Base-by-base conservation (phyloP, 164 flowering plant genomes). In the Sedum album region DNA sequence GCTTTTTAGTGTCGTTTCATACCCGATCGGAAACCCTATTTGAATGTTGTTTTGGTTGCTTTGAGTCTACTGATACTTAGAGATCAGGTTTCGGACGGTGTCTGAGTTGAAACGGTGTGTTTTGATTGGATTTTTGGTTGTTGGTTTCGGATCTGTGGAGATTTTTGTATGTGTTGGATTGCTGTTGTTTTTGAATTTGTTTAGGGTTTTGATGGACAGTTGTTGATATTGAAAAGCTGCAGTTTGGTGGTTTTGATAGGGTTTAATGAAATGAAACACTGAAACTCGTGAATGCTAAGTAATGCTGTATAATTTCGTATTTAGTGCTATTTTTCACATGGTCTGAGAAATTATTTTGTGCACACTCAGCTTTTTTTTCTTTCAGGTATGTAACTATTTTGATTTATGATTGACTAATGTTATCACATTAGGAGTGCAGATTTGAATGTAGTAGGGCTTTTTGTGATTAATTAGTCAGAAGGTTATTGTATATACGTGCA, bases 401-500 rank as follows among this genome's bases (percentile, higher is more conserved):
- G 49, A 3, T 35, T 35, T 35, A 35, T 35, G 38, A 35, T n/a
- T 35, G 38, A 3, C 5, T 35, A 44, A 4, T 44, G 49, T 10
- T 44, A 4, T 44, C 49, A 44, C 11, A 44, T 44, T 10, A 35
- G 38, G 7, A n/a, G n/a, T n/a, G n/a, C n/a, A n/a, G n/a, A n/a
- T n/a, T n/a, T n/a, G n/a, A n/a, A n/a, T n/a, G n/a, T n/a, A n/a
- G n/a, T n/a, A 3, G 38, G 38, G 3, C 38, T 35, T 35, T 7
- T 35, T 35, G 38, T 3, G 7, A 35, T 35, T 35, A 3, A 35
- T 35, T 35, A 35, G 7, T 7, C 7, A 35, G 38, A 15, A 44
- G 15, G 2, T 17, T 44, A 2, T 44, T 41, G 46, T 41, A 15
- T 41, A 69, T 18, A 20, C 4, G 17, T 55, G 82, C 23, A 68